These are phyloP conservation scores for Juglanconis sp. DNA, from an alignment of 2,329 filamentous ascomycete species.

Conservation along the genomic window DNA sequence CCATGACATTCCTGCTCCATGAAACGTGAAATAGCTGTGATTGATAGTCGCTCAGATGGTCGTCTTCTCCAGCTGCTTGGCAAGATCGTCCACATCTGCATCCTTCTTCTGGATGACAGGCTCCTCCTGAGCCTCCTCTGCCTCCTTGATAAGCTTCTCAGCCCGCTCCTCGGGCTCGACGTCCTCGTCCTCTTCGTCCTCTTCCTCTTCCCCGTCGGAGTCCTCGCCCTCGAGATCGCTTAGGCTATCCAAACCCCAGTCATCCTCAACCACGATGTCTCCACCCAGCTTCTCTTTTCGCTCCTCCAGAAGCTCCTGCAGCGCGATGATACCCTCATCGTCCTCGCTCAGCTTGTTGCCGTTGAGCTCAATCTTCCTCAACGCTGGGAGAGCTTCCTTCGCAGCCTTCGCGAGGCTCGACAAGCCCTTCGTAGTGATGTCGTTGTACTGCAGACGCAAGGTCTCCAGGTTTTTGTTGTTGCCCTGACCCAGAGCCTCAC, in stretches of 20 bases:
- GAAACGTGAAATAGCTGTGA: conserved; percentile 4
- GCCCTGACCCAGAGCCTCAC: conserved; percentile 68
- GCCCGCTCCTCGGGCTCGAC: conserved; percentile 60
- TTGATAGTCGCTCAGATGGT: conserved; percentile 36
- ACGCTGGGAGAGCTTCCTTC: conserved; percentile 64
- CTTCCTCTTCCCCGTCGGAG: conserved; percentile 65
- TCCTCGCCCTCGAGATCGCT: conserved; percentile 81
- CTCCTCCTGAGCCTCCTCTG: conserved; percentile 69
- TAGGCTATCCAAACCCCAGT: conserved; percentile 82
- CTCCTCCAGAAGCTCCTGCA: conserved; percentile 70
- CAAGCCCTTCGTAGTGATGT: conserved; percentile 76
- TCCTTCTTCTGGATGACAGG: conserved; percentile 69
- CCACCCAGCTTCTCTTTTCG: conserved; percentile 73
- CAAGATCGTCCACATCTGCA: conserved; percentile 77
- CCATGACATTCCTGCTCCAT: conserved; percentile 17
- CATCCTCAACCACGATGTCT: conserved; percentile 67
- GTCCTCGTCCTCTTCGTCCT: conserved; percentile 62
- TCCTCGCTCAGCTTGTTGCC: conserved; percentile 94
- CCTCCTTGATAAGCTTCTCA: conserved; percentile 67
- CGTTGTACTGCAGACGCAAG: conserved; percentile 87
- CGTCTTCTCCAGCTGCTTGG: conserved; percentile 72
- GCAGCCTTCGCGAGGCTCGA: conserved; percentile 68
- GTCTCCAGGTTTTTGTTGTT: conserved; percentile 77
- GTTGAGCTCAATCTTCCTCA: conserved; percentile 89
- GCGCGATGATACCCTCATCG: conserved; percentile 64